Evolutionary conservation across 1,139 yeast genomes (phyloP).

Genomic region (Taphrina confusa): DNA sequence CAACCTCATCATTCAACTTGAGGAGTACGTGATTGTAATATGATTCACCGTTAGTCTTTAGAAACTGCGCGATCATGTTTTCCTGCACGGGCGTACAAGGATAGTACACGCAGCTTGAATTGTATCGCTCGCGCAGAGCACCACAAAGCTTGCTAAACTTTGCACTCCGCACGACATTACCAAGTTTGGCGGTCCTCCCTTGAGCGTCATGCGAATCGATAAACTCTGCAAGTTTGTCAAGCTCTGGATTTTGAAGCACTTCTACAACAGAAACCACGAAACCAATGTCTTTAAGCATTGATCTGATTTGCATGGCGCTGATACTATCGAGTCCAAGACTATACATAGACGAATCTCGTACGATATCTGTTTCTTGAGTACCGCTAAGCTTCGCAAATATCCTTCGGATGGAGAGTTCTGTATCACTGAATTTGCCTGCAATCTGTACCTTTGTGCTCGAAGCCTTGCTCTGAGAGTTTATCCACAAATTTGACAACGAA

Average conservation of each 20-base stretch:
- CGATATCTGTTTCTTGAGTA: slow-evolving; percentile 13
- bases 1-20: slow-evolving; percentile 32
- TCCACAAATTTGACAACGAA: slow-evolving; percentile 4
- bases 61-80: slow-evolving; percentile 40
- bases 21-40: slow-evolving; percentile 40
- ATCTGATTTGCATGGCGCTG: slow-evolving; percentile 39
- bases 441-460: background rate
- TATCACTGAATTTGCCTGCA: background rate
- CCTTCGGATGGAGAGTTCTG: slow-evolving; percentile 18
- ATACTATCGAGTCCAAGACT: slow-evolving; percentile 42
- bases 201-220: background rate
- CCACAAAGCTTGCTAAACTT: slow-evolving; percentile 1
- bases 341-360: slow-evolving; percentile 34
- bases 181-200: background rate
- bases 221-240: slow-evolving; percentile 26
- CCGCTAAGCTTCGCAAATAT: slow-evolving; percentile 37
- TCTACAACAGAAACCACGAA: slow-evolving; percentile 37
- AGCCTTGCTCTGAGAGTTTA: background rate
- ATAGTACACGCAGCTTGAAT: background rate
- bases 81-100: slow-evolving; percentile 42
- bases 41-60: slow-evolving; percentile 35
- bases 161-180: background rate
- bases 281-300: slow-evolving; percentile 23
- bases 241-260: slow-evolving; percentile 34
- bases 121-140: background rate